phyloP scores from a whole-genome alignment of 1,139 yeast species.

The Candida tropicalis region DNA sequence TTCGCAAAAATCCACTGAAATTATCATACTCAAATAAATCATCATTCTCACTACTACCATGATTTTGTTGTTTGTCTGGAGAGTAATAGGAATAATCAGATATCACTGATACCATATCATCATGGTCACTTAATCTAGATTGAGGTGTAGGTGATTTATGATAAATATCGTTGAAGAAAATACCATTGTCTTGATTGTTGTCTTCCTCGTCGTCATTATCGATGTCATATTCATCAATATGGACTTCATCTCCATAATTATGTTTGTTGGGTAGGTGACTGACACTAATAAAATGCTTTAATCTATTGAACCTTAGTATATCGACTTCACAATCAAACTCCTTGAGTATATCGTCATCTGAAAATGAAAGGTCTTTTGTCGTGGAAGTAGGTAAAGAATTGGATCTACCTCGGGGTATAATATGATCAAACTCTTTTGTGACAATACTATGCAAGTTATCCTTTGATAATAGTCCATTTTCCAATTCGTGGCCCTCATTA shows the following conservation, averaged over 20 bases:
- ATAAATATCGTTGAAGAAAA: conserved; percentile 14
- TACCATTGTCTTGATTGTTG: conserved; percentile 8
- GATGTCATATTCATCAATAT: conserved; percentile 2
- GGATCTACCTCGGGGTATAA: conserved; percentile 17
- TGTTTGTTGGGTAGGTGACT: conserved; percentile 13
- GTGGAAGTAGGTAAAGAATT: conserved; percentile 26
- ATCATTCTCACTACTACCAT: conserved; percentile 14
- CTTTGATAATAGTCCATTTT: conserved; percentile 2
- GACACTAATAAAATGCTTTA: conserved; percentile 28
- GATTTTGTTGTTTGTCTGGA: conserved; percentile 19
- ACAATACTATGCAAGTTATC: conserved; percentile 12
- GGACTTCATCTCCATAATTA: neutral
- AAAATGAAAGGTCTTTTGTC: conserved; percentile 11
- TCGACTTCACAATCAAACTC: conserved; percentile 21
- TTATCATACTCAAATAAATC: conserved; percentile 23
- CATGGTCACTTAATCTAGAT: conserved; percentile 12
- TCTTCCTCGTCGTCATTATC: conserved; percentile 1
- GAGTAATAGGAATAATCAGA: conserved; percentile 33
- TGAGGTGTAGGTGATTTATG: conserved; percentile 16
- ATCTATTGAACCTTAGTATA: conserved; percentile 23
- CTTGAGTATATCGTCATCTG: conserved; percentile 15
- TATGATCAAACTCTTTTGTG: conserved; percentile 19
- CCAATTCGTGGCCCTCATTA: neutral
- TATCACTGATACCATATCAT: conserved; percentile 27
- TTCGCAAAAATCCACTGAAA: conserved; percentile 37